Evolutionary conservation across 495 filamentous ascomycete genomes (phyloP), one percentile per base, ranked within the genome.

Genomic region (Xeromyces bisporus): DNA sequence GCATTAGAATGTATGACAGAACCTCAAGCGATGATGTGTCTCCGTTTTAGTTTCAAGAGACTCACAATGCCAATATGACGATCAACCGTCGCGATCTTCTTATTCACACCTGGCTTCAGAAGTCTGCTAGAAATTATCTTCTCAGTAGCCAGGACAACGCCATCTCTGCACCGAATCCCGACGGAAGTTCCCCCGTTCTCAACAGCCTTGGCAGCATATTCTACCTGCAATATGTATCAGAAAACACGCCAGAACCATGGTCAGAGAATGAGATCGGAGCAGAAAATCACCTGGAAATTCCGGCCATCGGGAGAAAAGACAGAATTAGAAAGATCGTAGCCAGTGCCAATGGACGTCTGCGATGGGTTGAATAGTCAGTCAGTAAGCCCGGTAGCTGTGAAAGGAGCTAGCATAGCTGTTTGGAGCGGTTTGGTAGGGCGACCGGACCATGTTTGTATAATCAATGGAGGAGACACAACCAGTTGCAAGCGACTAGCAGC

Each of bases 321-420:
- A 46, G 91, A 96, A 69, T 97, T 97, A 46, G 81, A 80, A 51
- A 97, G 80, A 72, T 97, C 89, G 62, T 97, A 97, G 48, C 89
- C 89, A 45, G 89, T 97, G 51, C 89, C 89, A 75, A 97, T 97
- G 46, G 89, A 97, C 48, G 89, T 97, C 89, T 96, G 37, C 23
- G 28, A 35, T 21, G 15, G 16, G 26, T 15, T 17, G 32, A 14
- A 21, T 21, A 9, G 20, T 21, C 9, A 9, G 28, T 45, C 34
- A 41, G 38, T 21, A 26, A 8, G 14, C 8, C 8, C 6, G n/a
- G 13, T 27, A 27, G 26, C 26, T 11, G n/a, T 27, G 5, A 27
- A 4, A 27, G 4, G 13, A 15, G 11, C 7, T 24, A 24, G 23
- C 6, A 24, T 24, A 24, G n/a, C n/a, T n/a, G n/a, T n/a, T n/a